A percentile compares a stretch with the other conserved stretches of the same genome.
Evolutionary conservation across 1,139 yeast genomes (phyloP).

Genomic region (Diutina neorugosa): DNA sequence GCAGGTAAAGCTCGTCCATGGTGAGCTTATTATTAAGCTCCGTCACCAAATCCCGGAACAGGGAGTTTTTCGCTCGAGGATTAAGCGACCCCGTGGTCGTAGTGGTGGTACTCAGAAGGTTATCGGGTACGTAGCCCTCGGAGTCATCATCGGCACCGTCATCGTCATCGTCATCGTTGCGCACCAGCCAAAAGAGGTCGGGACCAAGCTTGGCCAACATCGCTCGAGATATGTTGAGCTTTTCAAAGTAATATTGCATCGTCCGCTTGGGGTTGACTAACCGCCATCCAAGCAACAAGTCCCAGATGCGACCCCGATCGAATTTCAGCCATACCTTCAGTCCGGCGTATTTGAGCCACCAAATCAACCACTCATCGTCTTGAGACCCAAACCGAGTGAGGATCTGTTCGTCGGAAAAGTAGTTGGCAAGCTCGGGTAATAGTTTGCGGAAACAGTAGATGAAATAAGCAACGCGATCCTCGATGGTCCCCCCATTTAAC

Average conservation of each 20-base stretch:
- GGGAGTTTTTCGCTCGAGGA: not conserved
- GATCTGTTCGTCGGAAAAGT: constrained; percentile 73
- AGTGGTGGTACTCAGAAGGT: not conserved
- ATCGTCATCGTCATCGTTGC: constrained; percentile 8
- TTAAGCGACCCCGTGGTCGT: not conserved
- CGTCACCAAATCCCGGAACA: constrained; percentile 17
- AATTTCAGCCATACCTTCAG: constrained; percentile 72
- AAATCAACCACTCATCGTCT: constrained; percentile 83
- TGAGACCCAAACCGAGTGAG: constrained; percentile 46
- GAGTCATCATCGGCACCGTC: not conserved
- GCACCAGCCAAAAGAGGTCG: constrained; percentile 30
- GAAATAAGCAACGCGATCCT: constrained; percentile 63
- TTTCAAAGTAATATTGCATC: constrained; percentile 26
- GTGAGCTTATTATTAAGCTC: constrained; percentile 3
- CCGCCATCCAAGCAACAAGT: constrained; percentile 72
- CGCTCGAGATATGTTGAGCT: constrained; percentile 10
- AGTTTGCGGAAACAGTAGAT: constrained; percentile 49
- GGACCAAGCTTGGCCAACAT: constrained; percentile 27
- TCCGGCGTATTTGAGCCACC: constrained; percentile 96
- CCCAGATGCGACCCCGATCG: constrained; percentile 88
- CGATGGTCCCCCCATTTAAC: constrained; percentile 53
- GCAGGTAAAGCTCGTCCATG: constrained; percentile 1
- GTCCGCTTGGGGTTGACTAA: not conserved
- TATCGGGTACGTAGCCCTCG: not conserved
- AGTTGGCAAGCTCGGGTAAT: constrained; percentile 68